Percentiles rank a stretch among this genome's conserved stretches.
These are phyloP conservation scores for Plantago lanceolata DNA, from an alignment of 305 asterid genomes.

Conservation along the genomic window DNA sequence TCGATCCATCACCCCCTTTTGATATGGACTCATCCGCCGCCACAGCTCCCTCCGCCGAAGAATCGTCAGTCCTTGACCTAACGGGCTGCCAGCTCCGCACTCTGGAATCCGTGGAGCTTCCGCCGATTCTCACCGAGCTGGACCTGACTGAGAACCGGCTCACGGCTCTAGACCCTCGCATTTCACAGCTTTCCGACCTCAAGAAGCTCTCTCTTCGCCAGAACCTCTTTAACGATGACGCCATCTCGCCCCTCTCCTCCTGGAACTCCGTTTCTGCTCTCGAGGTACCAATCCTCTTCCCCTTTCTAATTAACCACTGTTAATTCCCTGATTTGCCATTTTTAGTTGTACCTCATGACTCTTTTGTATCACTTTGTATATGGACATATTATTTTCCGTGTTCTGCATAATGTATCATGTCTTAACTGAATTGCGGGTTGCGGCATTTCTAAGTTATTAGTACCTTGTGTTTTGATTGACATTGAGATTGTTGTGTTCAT, in stretches of 20 bases:
- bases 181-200: conserved; percentile 62
- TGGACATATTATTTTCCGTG: background rate
- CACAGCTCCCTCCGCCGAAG: conserved; percentile 20
- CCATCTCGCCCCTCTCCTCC: conserved; percentile 56
- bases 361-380: background rate
- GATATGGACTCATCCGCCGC: background rate
- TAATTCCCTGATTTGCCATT: background rate
- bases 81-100: conserved; percentile 84
- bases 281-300: conserved; percentile 35
- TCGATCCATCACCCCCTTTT: background rate
- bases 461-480: no score
- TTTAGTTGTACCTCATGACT: background rate
- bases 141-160: conserved; percentile 86
- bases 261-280: conserved; percentile 63
- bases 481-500: conserved; percentile 8
- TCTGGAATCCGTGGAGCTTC: conserved; percentile 70
- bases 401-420: background rate
- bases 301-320: no score
- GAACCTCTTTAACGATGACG: conserved; percentile 64
- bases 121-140: conserved; percentile 53
- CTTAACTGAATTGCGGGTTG: no score
- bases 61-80: conserved; percentile 61
- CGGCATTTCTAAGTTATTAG: no score
- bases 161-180: conserved; percentile 73
- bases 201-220: conserved; percentile 86